Evolutionary conservation across 2,329 filamentous ascomycete genomes (phyloP), one percentile per base, ranked within the genome.

Genomic region (Akanthomyces muscarius): DNA sequence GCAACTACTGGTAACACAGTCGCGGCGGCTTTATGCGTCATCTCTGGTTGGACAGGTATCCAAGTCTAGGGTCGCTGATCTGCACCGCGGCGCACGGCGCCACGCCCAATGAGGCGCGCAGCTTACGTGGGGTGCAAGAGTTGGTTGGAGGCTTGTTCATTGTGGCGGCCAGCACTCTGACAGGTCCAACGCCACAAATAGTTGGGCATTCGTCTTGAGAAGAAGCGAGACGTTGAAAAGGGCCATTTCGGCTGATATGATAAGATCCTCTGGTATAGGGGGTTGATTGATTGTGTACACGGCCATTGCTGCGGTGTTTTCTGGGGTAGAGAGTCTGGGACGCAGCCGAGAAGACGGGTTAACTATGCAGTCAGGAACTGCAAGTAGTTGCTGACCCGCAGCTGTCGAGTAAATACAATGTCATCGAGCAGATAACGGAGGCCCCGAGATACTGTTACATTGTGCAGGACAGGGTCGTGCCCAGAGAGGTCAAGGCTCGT

Each of bases 401-500:
- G 45, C 23, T 36, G 33, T 36, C 33, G 7, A 36, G 8, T 14
- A 11, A 52, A 16, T n/a, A 5, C 18, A 45, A 51, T 16, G 36
- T 10, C 18, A 48, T 48, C 44, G 55, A 23, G 47, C 16, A n/a
- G 28, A 36, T 50, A 44, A 42, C 57, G 47, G 47, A 52, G 23
- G 57, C 57, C 47, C 57, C 57, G 47, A 44, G 18, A 48, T 58
- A 30, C 57, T 30, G 47, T 42, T 52, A 21, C 47, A 59, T 58
- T 56, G 45, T 18, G 11, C 8, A 30, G 38, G 18, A 36, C 23
- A 44, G 45, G 56, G 21, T 41, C 44, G 30, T 14, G 45, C 56
- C 36, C 47, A 52, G 36, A 44, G 36, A 42, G 47, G 36, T 13
- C 36, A 60, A 33, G 21, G 23, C 23, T 25, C 23, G 28, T n/a